Base-by-base conservation (phyloP, 768 basidiomycete genomes). In the Mycena chlorophos region DNA sequence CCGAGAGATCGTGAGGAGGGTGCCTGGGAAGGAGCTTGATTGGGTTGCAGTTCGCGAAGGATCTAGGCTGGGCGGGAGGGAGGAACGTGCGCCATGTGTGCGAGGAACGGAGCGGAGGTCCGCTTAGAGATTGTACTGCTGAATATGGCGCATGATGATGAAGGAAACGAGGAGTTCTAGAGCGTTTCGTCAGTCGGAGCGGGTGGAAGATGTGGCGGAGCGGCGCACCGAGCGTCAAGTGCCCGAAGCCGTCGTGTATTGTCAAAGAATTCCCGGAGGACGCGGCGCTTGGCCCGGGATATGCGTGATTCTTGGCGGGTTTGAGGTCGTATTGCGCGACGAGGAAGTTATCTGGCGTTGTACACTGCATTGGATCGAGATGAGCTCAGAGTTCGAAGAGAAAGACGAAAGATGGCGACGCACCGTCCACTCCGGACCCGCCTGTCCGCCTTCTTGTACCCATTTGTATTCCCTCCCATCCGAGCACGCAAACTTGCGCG, bases 391-490 rank as follows among this genome's bases (percentile, higher is more conserved):
- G n/a, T 29, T 45, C 48, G 38, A 31, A 61, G 46, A 54, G 58
- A 42, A 40, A 42, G 29, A 31, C 22, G 58, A n/a, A 56, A 22
- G 40, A n/a, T n/a, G n/a, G n/a, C 40, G 19, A 78, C 88, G 67
- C 68, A 90, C 88, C 66, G 87, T 77, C 88, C 88, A 91, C 71
- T 89, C 87, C 55, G 88, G 87, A n/a, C 78, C 83, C 8, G 76
- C 74, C n/a, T 27, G 45, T 27, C n/a, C n/a, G n/a, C n/a, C n/a
- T 46, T 5, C 45, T n/a, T 46, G 45, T 10, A 79, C 78, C 88
- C 88, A 91, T 66, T 76, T 76, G 61, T 89, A 89, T 63, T 89
- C 87, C 26, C 75, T 75, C 29, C 87, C 87, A 66, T 89, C 86
- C 37, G 83, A 84, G 16, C 78, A 87, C 45, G 68, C 72, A 60